Conservation (phyloP, 202 grass and related monocot genomes). For the Cymbopogon flexuosus region DNA sequence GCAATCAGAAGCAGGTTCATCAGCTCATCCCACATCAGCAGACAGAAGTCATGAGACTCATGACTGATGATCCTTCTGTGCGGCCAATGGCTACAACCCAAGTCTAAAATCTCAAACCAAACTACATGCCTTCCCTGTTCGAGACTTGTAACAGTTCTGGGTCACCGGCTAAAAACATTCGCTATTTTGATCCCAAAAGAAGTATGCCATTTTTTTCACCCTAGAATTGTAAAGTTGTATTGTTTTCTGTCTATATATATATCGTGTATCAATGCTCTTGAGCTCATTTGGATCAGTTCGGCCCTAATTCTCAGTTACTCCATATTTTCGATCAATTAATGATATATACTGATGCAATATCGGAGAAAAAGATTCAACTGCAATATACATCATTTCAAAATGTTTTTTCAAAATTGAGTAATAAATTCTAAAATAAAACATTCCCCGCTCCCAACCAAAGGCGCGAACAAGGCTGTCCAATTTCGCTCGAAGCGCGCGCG, state of each 20-base stretch:
- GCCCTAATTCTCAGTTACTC: background rate
- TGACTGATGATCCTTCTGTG: background rate
- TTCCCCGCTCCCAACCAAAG: too few species aligned
- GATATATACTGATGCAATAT: background rate
- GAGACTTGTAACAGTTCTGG: background rate
- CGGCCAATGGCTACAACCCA: background rate
- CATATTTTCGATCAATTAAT: background rate
- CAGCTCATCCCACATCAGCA: background rate
- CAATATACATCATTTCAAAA: background rate
- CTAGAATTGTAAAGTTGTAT: background rate
- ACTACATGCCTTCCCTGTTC: background rate
- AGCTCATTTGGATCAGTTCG: background rate
- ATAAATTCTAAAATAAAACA: too few species aligned
- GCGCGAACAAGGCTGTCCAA: too few species aligned
- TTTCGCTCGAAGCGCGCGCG: too few species aligned
- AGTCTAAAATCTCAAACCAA: background rate
- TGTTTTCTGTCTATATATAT: background rate
- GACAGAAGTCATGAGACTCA: background rate
- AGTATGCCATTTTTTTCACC: background rate
- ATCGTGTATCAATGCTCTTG: background rate
- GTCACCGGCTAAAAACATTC: too few species aligned
- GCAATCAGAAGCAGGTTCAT: slow-evolving; percentile 5
- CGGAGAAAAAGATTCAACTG: background rate
- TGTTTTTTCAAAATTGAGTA: too few species aligned
- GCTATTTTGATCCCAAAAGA: background rate